Evolutionary conservation across 306 rosid species (phyloP).

Genomic region (Quercus glauca): DNA sequence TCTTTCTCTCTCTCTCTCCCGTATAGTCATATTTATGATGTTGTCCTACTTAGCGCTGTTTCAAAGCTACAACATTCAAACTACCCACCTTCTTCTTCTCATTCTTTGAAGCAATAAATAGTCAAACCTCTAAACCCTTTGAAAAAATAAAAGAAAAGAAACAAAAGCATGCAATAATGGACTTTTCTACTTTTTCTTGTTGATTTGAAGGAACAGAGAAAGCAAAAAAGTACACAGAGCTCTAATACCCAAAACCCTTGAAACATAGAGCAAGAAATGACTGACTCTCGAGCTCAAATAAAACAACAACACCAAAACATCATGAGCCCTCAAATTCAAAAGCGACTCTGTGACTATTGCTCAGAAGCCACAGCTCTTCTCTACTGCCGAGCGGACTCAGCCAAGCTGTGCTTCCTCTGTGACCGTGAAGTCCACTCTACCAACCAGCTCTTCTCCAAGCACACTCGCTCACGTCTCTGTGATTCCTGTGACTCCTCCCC

Average conservation of each 20-base stretch:
- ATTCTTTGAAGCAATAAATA: background rate
- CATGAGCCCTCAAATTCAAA: slow-evolving; percentile 18
- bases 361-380: slow-evolving; percentile 51
- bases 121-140: background rate
- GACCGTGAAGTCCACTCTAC: slow-evolving; percentile 82
- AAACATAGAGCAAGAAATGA: slow-evolving; percentile 20
- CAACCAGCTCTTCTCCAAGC: slow-evolving; percentile 81
- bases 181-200: background rate
- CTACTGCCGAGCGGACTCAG: slow-evolving; percentile 88
- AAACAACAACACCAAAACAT: background rate
- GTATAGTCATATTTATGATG: background rate
- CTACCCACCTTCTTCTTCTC: background rate
- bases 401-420: slow-evolving; percentile 78
- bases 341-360: slow-evolving; percentile 62
- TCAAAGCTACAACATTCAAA: slow-evolving; percentile 23
- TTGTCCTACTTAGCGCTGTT: slow-evolving; percentile 20
- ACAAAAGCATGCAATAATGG: background rate
- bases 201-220: background rate
- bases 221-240: background rate
- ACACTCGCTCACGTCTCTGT: slow-evolving; percentile 72
- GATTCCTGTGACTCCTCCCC: slow-evolving; percentile 63
- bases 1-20: background rate
- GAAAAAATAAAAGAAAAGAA: no score
- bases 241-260: background rate
- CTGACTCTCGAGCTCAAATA: slow-evolving; percentile 4